A percentile compares a stretch with the other conserved stretches of the same genome.
phyloP scores from a whole-genome alignment of 495 filamentous ascomycete species.

The Pseudomonodictys pantanalensis region DNA sequence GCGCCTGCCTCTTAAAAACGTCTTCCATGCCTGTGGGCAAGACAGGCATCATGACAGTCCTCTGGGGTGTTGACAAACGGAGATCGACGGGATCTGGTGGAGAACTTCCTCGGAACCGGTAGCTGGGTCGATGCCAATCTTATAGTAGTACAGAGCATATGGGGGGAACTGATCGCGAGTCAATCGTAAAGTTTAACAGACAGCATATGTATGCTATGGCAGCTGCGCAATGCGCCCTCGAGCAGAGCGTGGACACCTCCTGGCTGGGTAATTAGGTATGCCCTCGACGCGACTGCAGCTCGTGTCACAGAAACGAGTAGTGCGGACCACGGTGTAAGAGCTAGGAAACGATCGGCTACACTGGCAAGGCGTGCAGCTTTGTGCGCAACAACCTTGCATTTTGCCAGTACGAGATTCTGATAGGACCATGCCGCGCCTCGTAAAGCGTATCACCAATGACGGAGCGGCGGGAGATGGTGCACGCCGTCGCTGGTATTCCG shows the following conservation, averaged over 20 bases:
- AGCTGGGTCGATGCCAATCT: constrained; percentile 1
- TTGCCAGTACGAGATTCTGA: not conserved
- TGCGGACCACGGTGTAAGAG: constrained; percentile 1
- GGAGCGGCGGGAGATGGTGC: no score
- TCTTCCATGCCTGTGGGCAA: constrained; percentile 11
- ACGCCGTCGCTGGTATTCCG: not conserved
- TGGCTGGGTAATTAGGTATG: constrained; percentile 12
- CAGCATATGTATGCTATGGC: not conserved
- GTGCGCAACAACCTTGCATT: not conserved
- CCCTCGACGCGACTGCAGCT: constrained; percentile 4
- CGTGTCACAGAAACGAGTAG: constrained; percentile 17
- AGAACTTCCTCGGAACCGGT: not conserved
- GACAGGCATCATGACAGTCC: constrained; percentile 11
- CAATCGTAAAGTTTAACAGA: constrained; percentile 8
- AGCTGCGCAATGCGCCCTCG: no score
- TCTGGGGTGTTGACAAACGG: not conserved
- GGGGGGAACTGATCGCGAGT: not conserved
- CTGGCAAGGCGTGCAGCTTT: not conserved
- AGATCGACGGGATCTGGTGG: constrained; percentile 17
- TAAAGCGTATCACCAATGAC: no score
- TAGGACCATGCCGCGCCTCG: not conserved
- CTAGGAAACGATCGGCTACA: not conserved
- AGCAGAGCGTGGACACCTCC: not conserved
- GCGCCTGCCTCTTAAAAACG: constrained; percentile 16
- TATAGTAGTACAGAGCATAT: constrained; percentile 15